Percentiles rank a stretch among this genome's conserved stretches.
Evolutionary conservation across 2,329 filamentous ascomycete species (phyloP).

Genomic region (Colletotrichum higginsianum): DNA sequence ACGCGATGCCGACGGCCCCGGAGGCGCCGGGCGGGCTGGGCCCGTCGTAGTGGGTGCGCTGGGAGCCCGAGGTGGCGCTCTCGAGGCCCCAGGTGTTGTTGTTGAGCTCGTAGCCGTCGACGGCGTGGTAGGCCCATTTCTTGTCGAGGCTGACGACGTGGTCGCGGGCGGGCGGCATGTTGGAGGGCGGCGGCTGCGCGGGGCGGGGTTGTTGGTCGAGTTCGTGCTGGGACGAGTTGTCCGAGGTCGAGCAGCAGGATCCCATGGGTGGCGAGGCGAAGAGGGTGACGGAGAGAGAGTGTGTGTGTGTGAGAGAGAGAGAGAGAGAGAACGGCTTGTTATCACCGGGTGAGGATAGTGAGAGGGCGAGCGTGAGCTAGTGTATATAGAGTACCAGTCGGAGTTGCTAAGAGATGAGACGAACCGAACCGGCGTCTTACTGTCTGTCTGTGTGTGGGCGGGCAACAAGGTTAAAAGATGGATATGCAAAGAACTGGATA

Average conservation of each 20-base stretch:
- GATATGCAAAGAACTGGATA: neutral
- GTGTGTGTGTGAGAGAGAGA: too few relatives aligned
- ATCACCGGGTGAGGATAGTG: too few relatives aligned
- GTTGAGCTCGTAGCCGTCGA: slow-evolving; percentile 52
- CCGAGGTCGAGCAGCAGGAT: slow-evolving; percentile 20
- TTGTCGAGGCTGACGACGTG: slow-evolving; percentile 46
- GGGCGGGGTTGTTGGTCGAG: slow-evolving; percentile 13
- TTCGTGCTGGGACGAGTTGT: slow-evolving; percentile 27
- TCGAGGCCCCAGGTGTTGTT: slow-evolving; percentile 62
- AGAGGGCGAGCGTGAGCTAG: neutral
- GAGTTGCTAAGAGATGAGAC: neutral
- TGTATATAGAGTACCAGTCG: neutral
- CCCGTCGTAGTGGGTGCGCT: slow-evolving; percentile 59
- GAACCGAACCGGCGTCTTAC: neutral
- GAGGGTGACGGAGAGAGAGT: neutral
- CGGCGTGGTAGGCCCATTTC: slow-evolving; percentile 50
- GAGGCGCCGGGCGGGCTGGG: slow-evolving; percentile 48
- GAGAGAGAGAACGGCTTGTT: too few relatives aligned
- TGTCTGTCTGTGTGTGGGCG: neutral
- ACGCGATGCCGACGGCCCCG: slow-evolving; percentile 51
- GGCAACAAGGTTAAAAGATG: slow-evolving; percentile 10
- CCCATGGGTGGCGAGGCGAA: slow-evolving; percentile 3
- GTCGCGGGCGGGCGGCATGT: slow-evolving; percentile 43
- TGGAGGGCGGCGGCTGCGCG: slow-evolving; percentile 11
- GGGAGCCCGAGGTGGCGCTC: slow-evolving; percentile 53